Evolutionary conservation across 2,329 filamentous ascomycete genomes (phyloP).

Genomic region (Fusarium napiforme): DNA sequence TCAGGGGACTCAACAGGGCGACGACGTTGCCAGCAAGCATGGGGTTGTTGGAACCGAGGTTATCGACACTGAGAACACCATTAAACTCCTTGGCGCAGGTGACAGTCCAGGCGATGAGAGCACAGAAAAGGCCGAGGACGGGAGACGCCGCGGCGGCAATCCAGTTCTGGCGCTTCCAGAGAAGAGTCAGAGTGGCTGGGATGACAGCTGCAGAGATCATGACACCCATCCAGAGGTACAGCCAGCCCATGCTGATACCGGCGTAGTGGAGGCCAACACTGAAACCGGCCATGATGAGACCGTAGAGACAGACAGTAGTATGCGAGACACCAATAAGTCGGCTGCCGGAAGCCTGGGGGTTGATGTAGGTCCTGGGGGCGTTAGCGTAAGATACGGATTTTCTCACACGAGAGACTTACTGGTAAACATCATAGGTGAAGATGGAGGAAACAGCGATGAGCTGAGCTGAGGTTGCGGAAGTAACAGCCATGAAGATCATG

Average conservation of each 20-base stretch:
- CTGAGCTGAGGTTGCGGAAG: slow-evolving; percentile 83
- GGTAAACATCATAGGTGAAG: slow-evolving; percentile 53
- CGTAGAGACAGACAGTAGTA: slow-evolving; percentile 75
- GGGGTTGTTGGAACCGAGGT: slow-evolving; percentile 83
- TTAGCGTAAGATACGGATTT: fast-evolving
- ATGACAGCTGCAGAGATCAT: slow-evolving; percentile 89
- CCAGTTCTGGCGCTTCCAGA: slow-evolving; percentile 83
- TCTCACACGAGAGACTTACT: not conserved
- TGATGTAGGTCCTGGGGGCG: slow-evolving; percentile 58
- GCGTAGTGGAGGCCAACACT: slow-evolving; percentile 79
- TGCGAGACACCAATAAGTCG: slow-evolving; percentile 85
- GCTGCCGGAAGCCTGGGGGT: slow-evolving; percentile 78
- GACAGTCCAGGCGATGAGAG: slow-evolving; percentile 80
- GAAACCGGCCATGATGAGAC: slow-evolving; percentile 80
- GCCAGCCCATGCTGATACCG: slow-evolving; percentile 86
- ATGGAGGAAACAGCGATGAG: slow-evolving; percentile 89
- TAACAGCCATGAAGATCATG: slow-evolving; percentile 70
- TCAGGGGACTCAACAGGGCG: slow-evolving; percentile 78
- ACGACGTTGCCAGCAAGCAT: slow-evolving; percentile 91
- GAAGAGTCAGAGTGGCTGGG: slow-evolving; percentile 80
- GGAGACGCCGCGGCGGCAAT: slow-evolving; percentile 76
- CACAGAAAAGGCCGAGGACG: slow-evolving; percentile 72
- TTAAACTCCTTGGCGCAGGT: slow-evolving; percentile 73
- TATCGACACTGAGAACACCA: slow-evolving; percentile 74
- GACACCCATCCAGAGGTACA: slow-evolving; percentile 91